Percentiles rank a stretch among this genome's conserved stretches.
phyloP scores from a whole-genome alignment of 2,329 filamentous ascomycete species.

The Rhexocercosporidium sp. region DNA sequence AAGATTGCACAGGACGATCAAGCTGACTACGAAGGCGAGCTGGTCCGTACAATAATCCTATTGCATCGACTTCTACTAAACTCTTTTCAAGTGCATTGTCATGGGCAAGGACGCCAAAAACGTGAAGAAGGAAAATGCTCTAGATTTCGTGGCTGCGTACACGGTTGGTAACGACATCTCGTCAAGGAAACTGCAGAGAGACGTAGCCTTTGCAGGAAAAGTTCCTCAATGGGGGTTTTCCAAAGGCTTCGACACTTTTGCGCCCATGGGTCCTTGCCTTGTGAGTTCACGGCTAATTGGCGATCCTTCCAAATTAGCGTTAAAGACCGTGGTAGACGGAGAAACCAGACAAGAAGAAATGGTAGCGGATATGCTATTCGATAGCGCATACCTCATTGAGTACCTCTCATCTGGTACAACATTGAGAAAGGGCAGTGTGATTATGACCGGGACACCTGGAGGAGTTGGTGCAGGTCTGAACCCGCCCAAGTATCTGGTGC shows the following conservation, averaged over 20 bases:
- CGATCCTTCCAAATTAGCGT: conserved; percentile 26
- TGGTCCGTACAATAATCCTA: conserved; percentile 9
- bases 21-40: conserved; percentile 28
- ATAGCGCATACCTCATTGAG: conserved; percentile 50
- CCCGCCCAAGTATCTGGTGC: conserved; percentile 33
- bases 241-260: conserved; percentile 53
- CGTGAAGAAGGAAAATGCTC: conserved; percentile 21
- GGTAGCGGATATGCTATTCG: conserved; percentile 54
- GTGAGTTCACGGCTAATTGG: conserved; percentile 37
- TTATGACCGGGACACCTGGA: conserved; percentile 56
- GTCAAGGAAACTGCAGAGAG: conserved; percentile 56
- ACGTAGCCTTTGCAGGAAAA: conserved; percentile 49
- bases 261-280: conserved; percentile 50
- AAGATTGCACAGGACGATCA: conserved; percentile 53
- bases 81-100: conserved; percentile 46
- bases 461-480: conserved; percentile 47
- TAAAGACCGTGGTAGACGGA: conserved; percentile 51
- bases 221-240: conserved; percentile 50
- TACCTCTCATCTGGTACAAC: conserved; percentile 55
- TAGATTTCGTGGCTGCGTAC: conserved; percentile 40
- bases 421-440: conserved; percentile 52
- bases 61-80: conserved; percentile 28
- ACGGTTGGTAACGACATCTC: conserved; percentile 62
- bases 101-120: conserved; percentile 53
- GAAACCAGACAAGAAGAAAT: conserved; percentile 48